Evolutionary conservation across 2,329 filamentous ascomycete genomes (phyloP), one percentile per base, ranked within the genome.

Genomic region (Aspergillus felis): DNA sequence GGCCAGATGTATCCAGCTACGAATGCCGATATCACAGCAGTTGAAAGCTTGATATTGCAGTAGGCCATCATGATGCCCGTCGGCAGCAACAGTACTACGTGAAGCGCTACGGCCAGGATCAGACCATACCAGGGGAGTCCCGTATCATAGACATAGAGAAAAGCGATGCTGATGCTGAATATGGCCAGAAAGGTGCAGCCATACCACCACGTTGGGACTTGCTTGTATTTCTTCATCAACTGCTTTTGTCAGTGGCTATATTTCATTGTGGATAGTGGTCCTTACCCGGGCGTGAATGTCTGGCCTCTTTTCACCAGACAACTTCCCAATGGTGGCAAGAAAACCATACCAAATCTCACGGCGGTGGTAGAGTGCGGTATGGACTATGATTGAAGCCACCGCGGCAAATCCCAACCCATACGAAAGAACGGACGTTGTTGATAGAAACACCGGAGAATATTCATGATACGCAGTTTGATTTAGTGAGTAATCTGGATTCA

Each of bases 381-480:
- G 83, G 0, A 87, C 82, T 27, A 89, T 72, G 1, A 89, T 78
- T 0, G 86, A 82, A 0, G 86, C 77, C 50, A 89, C 87, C 54
- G 86, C 81, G 6, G 87, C 87, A 67, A 89, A 89, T 0, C 85
- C 87, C 1, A 89, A 73, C 0, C 86, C 87, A 64, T 89, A 89
- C 0, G 83, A 79, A 60, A 89, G 75, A 57, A 85, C 82, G 66
- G 88, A 88, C 0, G 86, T 87, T 1, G 87, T 88, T 66, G 84
- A 87, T 42, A 89, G 67, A 64, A 87, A 89, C 3, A 89, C 73
- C n/a, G 68, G 68, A 8, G 67, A 69, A 56, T 70, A 70, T 4
- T 61, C 57, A 46, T 65, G 59, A 56, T 67, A 62, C 17, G 66
- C 67, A 29, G 61, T 61, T 60, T 67, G 62, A 54, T 71, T 66